Base-by-base conservation (phyloP, 139 green algal genomes). In the Edaphochlamys debaryana region DNA sequence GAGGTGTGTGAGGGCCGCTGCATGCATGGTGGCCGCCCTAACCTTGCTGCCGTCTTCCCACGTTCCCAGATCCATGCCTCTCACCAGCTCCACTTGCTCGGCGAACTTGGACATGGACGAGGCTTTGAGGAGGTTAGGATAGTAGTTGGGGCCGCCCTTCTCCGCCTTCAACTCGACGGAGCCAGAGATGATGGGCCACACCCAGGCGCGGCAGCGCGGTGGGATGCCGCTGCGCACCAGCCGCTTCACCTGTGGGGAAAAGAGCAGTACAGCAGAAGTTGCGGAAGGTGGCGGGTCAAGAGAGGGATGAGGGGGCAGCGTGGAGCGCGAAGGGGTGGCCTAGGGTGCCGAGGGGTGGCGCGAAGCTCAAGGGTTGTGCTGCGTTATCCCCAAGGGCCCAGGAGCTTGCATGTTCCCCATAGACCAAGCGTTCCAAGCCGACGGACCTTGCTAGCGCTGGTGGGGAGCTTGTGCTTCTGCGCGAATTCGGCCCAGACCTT, bases 81-180 rank as follows among this genome's bases (percentile, higher is more conserved):
- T 52, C 56, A 95, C 92, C 75, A 97, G 79, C n/a, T 96, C 90
- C 22, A 97, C 94, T 64, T 97, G 94, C 34, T 79, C 86, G 0
- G 82, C 75, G 20, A 69, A 78, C 27, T 86, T 90, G 56, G 66
- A 34, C 3, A 54, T 25, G 67, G 89, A 62, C 22, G 88, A 87
- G 27, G 80, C 48, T n/a, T 87, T 40, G 34, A 91, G 69, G 42
- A 90, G 80, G 20, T 81, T 86, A 22, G 67, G n/a, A 60, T 90
- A 93, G 76, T 95, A 94, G 30, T 34, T 54, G 22, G 79, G 68
- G 32, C 70, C 69, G 30, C 71, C 64, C 38, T 76, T 60, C 30
- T 40, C 40, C 63, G n/a, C 13, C 40, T 73, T 67, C 32, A 72
- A 64, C 52, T 63, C 66, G 52, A 69, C 45, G 34, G 94, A 94